Evolutionary conservation across 305 asterid genomes (phyloP), one percentile per base, ranked within the genome.

Genomic region (Fraxinus sp.): DNA sequence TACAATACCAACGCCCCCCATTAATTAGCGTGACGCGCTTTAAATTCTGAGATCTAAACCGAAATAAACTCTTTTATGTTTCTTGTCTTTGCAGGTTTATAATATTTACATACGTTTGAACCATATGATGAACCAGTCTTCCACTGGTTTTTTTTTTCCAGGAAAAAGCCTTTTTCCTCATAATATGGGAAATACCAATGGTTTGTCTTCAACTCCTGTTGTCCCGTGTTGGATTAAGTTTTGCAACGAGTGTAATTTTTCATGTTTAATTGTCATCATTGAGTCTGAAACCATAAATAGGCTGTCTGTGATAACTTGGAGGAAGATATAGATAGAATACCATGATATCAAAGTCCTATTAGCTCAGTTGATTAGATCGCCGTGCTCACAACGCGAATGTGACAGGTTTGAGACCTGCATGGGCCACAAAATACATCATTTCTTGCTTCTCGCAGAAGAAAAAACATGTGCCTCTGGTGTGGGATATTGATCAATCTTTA

Each of bases 321-420:
- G n/a, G 57, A 13, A 46, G 18, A 13, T 13, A 44, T 44, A 2
- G 4, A 44, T 44, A 44, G 5, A 14, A 13, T 0, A 13, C 1
- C 14, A 46, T 46, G 6, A 14, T 3, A 13, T 13, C 57, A 46
- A 46, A 24, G 93, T 92, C 97, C 94, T 24, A 92, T 91, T 92
- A 92, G 93, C 92, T 93, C 91, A 90, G 93, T 82, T 92, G 95
- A 95, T 90, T 91, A 91, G 93, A 92, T 92, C 93, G 90, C 89
- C 91, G 94, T 91, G 95, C 94, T 90, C 89, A 92, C 91, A 92
- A 90, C 91, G 93, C 89, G 91, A 91, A 93, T 92, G 97, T 91
- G 91, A 89, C 91, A 95, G 91, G 97, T 90, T 93, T 88, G 93
- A 92, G 80, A 88, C 94, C 90, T 91, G 93, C 91, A 84, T 87